Base-by-base conservation (phyloP, 805 yeast species). In the Kazachstania psychrophila region DNA sequence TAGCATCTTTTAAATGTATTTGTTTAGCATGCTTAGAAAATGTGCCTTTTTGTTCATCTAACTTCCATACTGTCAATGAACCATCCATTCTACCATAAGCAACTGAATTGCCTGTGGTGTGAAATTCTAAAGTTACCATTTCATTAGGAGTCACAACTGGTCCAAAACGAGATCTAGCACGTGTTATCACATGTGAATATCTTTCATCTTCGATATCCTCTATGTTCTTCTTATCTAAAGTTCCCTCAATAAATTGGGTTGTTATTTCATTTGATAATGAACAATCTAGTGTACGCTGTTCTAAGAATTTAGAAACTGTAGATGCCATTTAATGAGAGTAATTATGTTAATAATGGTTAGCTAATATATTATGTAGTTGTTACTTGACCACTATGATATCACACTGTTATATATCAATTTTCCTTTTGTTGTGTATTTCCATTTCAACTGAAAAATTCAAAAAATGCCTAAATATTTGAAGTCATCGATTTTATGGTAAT, bases 11-110 rank as follows among this genome's bases (percentile, higher is more conserved):
- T 3, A 46, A 22, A 19, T 37, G 41, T 24, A 42, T 31, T 17
- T 48, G 46, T 25, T 36, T 39, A 4, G 45, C 38, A 10, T 36
- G 27, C 11, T 39, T 36, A 23, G 36, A 12, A 33, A 48, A 40
- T 12, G 44, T 28, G 3, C 33, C 34, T 10, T 18, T 19, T 12
- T 7, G n/a, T 13, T 20, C 16, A 20, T 9, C 37, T 19, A 31
- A 23, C 17, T 18, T 19, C 59, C 60, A 52, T 6, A 54, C 37
- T 8, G 58, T 51, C 23, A 58, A 31, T 1, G 61, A 48, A 2
- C 61, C 61, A 34, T 58, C 62, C 31, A 42, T 40, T 39, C 61
- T 47, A 28, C 54, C 46, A 37, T 56, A 58, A 0, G 54, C 60
- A 18, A 54, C 14, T n/a, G 33, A 37, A 3, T 41, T 40, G 5